Conservation (phyloP, 331 rosid genomes). For the Rhamnella rubrinervis region DNA sequence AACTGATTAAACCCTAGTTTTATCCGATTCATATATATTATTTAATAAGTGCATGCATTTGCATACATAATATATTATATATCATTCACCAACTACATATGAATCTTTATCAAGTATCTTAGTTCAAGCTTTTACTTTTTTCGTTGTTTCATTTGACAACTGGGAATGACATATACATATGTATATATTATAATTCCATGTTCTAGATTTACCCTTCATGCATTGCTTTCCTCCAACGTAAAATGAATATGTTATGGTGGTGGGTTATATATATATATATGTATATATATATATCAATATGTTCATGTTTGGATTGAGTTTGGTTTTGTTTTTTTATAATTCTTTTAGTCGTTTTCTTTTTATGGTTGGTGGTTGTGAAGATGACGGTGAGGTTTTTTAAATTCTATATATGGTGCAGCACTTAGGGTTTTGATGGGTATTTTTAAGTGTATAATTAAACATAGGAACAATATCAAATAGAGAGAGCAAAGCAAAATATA, state of each 20-base stretch:
- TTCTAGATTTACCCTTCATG: conserved; percentile 29
- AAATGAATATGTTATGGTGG: background rate
- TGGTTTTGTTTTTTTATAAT: background rate
- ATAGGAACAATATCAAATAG: background rate
- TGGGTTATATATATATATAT: background rate
- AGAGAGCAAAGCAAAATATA: background rate
- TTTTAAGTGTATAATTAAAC: conserved; percentile 37
- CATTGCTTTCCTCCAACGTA: conserved; percentile 35
- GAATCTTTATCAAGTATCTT: background rate
- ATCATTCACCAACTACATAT: conserved; percentile 27
- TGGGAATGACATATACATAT: conserved; percentile 20
- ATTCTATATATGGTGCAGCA: conserved; percentile 54
- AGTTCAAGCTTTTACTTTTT: conserved; percentile 10
- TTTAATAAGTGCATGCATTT: conserved; percentile 41
- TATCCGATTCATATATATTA: conserved; percentile 4
- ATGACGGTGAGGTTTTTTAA: conserved; percentile 39
- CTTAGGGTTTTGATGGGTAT: conserved; percentile 47
- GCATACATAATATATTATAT: background rate
- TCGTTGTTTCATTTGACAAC: conserved; percentile 22
- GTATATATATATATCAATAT: background rate
- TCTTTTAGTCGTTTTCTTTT: conserved; percentile 18
- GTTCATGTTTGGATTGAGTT: background rate
- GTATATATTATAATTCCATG: conserved; percentile 4
- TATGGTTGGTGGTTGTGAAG: conserved; percentile 47
- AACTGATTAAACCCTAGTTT: background rate